Conservation (phyloP, 768 basidiomycete species). For the Russula ochroleuca region DNA sequence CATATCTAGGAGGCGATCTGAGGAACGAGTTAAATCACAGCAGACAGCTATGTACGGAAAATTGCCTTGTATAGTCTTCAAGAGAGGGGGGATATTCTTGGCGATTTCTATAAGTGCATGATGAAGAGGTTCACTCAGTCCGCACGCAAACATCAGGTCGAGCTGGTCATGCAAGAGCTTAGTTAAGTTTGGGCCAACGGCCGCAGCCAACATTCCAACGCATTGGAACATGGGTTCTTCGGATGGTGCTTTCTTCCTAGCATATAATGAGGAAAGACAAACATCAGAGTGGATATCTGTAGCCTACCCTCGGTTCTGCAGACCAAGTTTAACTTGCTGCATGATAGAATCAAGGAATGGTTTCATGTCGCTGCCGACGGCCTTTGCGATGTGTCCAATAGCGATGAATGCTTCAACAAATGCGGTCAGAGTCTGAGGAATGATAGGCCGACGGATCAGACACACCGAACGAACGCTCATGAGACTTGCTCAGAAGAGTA, state of each 20-base stretch:
- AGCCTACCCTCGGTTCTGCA: slow-evolving; percentile 78
- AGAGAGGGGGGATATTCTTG: slow-evolving; percentile 79
- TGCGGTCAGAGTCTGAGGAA: slow-evolving; percentile 20
- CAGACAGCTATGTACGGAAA: not conserved
- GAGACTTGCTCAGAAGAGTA: slow-evolving; percentile 81
- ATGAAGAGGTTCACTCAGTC: slow-evolving; percentile 82
- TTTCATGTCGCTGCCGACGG: slow-evolving; percentile 93
- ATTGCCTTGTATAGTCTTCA: slow-evolving; percentile 88
- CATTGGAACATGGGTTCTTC: slow-evolving; percentile 98
- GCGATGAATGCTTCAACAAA: slow-evolving; percentile 76
- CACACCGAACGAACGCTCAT: slow-evolving; percentile 83
- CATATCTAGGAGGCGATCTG: slow-evolving; percentile 86
- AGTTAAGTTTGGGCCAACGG: slow-evolving; percentile 94
- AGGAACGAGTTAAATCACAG: not conserved
- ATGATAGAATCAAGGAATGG: slow-evolving; percentile 91
- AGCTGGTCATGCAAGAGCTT: slow-evolving; percentile 94
- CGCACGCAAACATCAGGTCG: slow-evolving; percentile 93
- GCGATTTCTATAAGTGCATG: slow-evolving; percentile 83
- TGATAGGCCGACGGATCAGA: not conserved
- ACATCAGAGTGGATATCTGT: not conserved
- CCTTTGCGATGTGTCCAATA: slow-evolving; percentile 90
- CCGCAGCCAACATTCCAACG: slow-evolving; percentile 90
- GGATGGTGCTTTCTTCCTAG: slow-evolving; percentile 84
- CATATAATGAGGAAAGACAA: slow-evolving; percentile 30
- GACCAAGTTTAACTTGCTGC: slow-evolving; percentile 80